phyloP scores from a whole-genome alignment of 768 basidiomycete genomes.

The Astraeus odoratus region DNA sequence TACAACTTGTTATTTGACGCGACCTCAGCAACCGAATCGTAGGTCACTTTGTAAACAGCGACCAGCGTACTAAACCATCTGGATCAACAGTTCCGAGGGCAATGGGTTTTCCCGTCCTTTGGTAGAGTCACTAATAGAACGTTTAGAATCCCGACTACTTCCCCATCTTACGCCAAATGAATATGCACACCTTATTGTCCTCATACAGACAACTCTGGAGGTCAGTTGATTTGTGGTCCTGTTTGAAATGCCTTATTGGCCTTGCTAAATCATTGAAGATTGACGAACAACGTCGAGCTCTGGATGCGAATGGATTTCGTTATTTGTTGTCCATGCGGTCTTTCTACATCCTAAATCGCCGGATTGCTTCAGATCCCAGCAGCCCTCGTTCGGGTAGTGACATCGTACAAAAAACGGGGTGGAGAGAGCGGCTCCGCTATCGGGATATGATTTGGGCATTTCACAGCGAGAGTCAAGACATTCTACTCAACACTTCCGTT shows the following conservation, averaged over 20 bases:
- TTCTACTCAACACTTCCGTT: conserved; percentile 65
- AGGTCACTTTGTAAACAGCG: conserved; percentile 12
- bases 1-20: conserved; percentile 52
- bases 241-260: conserved; percentile 1
- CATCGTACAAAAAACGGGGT: conserved; percentile 42
- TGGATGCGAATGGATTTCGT: conserved; percentile 88
- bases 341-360: conserved; percentile 77
- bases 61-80: neutral
- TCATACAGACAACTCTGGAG: conserved; percentile 85
- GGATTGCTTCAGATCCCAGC: conserved; percentile 41
- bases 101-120: conserved; percentile 54
- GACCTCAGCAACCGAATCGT: conserved; percentile 40
- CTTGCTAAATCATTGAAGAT: conserved; percentile 42
- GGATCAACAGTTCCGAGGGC: conserved; percentile 40
- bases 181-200: conserved; percentile 72
- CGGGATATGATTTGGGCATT: conserved; percentile 97
- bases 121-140: conserved; percentile 54
- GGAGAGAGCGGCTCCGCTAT: conserved; percentile 75
- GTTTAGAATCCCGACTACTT: conserved; percentile 54
- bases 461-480: conserved; percentile 89
- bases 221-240: conserved; percentile 34
- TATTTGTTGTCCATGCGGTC: conserved; percentile 91
- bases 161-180: conserved; percentile 75
- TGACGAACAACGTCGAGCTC: conserved; percentile 82
- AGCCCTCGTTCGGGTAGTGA: conserved; percentile 39